phyloP scores from a whole-genome alignment of 306 rosid species.

The Trichosanthes truncata region DNA sequence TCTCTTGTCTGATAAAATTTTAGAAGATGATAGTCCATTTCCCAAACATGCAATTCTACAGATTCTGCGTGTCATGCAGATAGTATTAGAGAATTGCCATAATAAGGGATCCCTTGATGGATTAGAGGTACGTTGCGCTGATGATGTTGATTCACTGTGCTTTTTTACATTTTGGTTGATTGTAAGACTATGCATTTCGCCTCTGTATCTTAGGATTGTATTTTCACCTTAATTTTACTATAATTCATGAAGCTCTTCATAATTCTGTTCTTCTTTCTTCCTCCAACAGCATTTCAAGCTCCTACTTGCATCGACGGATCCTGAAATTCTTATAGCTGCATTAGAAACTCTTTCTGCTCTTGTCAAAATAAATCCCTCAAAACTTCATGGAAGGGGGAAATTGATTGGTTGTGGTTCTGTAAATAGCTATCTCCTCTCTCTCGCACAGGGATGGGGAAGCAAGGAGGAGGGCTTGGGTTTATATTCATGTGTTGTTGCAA shows the following conservation, averaged over 20 bases:
- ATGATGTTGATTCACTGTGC: background rate
- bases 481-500: conserved; percentile 77
- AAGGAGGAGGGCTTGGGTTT: conserved; percentile 96
- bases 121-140: conserved; percentile 56
- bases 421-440: conserved; percentile 74
- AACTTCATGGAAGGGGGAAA: conserved; percentile 87
- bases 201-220: background rate
- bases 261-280: background rate
- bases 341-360: conserved; percentile 87
- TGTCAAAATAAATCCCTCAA: conserved; percentile 86
- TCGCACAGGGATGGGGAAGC: conserved; percentile 99
- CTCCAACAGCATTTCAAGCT: conserved; percentile 83
- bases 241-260: background rate
- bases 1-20: conserved; percentile 62
- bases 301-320: conserved; percentile 82
- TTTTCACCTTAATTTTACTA: background rate
- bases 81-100: conserved; percentile 78
- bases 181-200: background rate
- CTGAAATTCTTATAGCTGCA: conserved; percentile 76
- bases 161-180: background rate
- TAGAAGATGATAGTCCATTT: conserved; percentile 74
- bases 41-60: conserved; percentile 85
- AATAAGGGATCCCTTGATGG: conserved; percentile 93
- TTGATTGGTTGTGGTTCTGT: conserved; percentile 88
- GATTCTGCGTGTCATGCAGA: conserved; percentile 90